These are phyloP conservation scores for Candida succiphila DNA, from an alignment of 805 yeast genomes.

Conservation along the genomic window DNA sequence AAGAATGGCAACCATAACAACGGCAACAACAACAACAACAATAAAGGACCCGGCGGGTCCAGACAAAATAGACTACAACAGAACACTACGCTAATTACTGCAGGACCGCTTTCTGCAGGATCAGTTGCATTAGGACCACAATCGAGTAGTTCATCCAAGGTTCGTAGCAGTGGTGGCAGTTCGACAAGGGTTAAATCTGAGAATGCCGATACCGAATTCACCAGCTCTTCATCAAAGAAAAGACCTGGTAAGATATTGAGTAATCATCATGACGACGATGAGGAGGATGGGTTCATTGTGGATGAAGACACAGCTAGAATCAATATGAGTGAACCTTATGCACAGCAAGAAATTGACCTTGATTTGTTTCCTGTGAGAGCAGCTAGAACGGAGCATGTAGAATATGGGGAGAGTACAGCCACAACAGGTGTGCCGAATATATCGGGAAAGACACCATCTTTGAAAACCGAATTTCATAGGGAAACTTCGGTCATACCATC, in stretches of 20 bases:
- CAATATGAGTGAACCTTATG: constrained; percentile 55
- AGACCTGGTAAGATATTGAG: constrained; percentile 7
- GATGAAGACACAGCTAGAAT: constrained; percentile 35
- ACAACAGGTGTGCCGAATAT: too few relatives aligned
- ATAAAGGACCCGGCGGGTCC: background rate
- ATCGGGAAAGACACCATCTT: constrained; percentile 21
- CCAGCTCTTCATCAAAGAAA: constrained; percentile 11
- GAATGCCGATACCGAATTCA: constrained; percentile 32
- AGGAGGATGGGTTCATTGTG: constrained; percentile 12
- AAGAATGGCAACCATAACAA: constrained; percentile 24
- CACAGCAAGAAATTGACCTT: constrained; percentile 40
- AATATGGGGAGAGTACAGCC: constrained; percentile 16
- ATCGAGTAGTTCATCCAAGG: constrained; percentile 13
- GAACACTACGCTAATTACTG: constrained; percentile 54
- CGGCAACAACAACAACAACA: constrained; percentile 12
- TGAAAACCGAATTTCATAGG: constrained; percentile 22
- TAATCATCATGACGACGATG: constrained; percentile 31
- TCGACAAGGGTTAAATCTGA: constrained; percentile 14
- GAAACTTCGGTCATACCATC: constrained; percentile 13
- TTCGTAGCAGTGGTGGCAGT: constrained; percentile 1
- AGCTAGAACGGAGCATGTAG: constrained; percentile 36
- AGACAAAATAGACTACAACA: constrained; percentile 15
- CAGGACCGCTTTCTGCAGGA: constrained; percentile 70
- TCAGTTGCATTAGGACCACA: constrained; percentile 33
- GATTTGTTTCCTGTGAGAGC: constrained; percentile 67